Evolutionary conservation across 768 basidiomycete genomes (phyloP).

Genomic region (Leccinum subgranulosum): DNA sequence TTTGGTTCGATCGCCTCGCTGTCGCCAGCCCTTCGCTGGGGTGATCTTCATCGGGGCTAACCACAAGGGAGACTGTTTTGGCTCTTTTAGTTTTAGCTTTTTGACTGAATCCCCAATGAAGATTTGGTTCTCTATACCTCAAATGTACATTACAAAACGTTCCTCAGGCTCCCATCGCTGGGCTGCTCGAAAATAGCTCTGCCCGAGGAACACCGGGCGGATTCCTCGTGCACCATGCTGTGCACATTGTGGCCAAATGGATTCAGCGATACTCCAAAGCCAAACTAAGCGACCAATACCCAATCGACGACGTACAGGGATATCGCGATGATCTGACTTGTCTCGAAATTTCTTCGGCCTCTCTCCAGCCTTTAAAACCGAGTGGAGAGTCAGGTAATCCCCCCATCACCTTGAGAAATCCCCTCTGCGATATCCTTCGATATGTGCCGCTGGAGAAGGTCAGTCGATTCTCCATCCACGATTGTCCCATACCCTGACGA

Average conservation of each 20-base stretch:
- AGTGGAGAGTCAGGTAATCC: neutral
- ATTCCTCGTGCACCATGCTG: slow-evolving; percentile 25
- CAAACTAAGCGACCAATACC: slow-evolving; percentile 20
- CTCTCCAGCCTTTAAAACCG: slow-evolving; percentile 26
- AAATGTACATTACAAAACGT: slow-evolving; percentile 21
- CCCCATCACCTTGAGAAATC: slow-evolving; percentile 5
- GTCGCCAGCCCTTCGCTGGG: slow-evolving; percentile 17
- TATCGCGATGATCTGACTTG: slow-evolving; percentile 25
- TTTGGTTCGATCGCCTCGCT: slow-evolving; percentile 16
- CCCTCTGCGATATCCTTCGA: slow-evolving; percentile 22
- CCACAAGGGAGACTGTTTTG: slow-evolving; percentile 30
- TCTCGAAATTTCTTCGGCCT: slow-evolving; percentile 16
- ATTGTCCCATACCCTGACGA: slow-evolving; percentile 10
- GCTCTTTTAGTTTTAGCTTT: slow-evolving; percentile 36
- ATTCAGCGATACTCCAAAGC: slow-evolving; percentile 19
- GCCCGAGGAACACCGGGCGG: slow-evolving; percentile 32
- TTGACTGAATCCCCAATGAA: slow-evolving; percentile 25
- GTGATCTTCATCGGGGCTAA: slow-evolving; percentile 16
- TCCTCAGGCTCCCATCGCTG: slow-evolving; percentile 8
- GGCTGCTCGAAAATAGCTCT: slow-evolving; percentile 25
- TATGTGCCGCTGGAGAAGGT: slow-evolving; percentile 81
- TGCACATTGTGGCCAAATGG: slow-evolving; percentile 17
- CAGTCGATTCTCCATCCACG: slow-evolving; percentile 18
- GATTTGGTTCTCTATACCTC: slow-evolving; percentile 15
- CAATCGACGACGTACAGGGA: slow-evolving; percentile 22